Conservation (phyloP, 2,329 filamentous ascomycete species). For the Botrytis sinoallii region DNA sequence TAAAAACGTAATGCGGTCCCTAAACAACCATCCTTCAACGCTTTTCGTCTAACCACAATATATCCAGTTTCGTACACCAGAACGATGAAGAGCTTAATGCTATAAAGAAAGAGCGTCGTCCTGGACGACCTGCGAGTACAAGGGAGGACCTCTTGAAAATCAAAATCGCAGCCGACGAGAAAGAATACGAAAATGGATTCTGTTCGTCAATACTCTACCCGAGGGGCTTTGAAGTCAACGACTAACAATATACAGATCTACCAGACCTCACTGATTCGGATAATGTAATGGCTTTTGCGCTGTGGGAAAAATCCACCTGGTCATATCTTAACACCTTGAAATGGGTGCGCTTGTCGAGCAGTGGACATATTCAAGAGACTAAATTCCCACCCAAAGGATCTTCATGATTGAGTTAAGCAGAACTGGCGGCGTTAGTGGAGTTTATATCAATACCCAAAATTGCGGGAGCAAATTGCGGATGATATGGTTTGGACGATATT, state of each 20-base stretch:
- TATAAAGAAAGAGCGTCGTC: slow-evolving; percentile 66
- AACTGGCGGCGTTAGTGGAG: slow-evolving; percentile 21
- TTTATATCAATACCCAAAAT: slow-evolving; percentile 24
- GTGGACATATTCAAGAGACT: slow-evolving; percentile 63
- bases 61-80: slow-evolving; percentile 58
- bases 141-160: slow-evolving; percentile 75
- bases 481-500: neutral
- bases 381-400: slow-evolving; percentile 71
- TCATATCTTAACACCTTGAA: slow-evolving; percentile 70
- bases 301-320: slow-evolving; percentile 89
- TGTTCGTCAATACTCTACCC: slow-evolving; percentile 50
- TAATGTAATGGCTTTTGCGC: slow-evolving; percentile 62
- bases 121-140: slow-evolving; percentile 74
- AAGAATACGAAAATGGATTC: slow-evolving; percentile 81
- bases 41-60: neutral
- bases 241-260: slow-evolving; percentile 48
- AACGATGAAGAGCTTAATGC: slow-evolving; percentile 67
- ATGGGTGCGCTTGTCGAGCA: slow-evolving; percentile 70
- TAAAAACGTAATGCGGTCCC: slow-evolving; percentile 54
- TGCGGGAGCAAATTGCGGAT: slow-evolving; percentile 13
- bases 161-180: slow-evolving; percentile 66
- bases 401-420: slow-evolving; percentile 28
- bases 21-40: neutral
- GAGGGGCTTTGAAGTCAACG: neutral
- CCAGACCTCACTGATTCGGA: slow-evolving; percentile 71